phyloP scores from a whole-genome alignment of 306 rosid species.

The Gleditsia sinensis region DNA sequence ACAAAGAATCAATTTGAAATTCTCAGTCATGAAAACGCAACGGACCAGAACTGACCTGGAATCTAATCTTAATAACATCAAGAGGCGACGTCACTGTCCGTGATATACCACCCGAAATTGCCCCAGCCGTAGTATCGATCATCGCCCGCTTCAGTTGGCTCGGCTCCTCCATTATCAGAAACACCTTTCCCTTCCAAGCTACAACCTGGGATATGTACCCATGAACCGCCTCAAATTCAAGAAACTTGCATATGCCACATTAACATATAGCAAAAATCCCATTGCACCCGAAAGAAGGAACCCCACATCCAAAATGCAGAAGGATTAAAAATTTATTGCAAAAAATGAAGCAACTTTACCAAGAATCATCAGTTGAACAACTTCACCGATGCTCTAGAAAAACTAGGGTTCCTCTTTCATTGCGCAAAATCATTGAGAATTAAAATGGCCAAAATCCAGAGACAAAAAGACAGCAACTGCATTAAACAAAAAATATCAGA shows the following conservation, averaged over 20 bases:
- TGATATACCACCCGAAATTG: slow-evolving; percentile 83
- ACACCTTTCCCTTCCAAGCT: slow-evolving; percentile 34
- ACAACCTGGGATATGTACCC: slow-evolving; percentile 33
- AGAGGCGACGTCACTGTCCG: slow-evolving; percentile 91
- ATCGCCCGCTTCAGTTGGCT: slow-evolving; percentile 67
- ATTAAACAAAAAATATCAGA: not conserved
- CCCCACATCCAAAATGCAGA: not conserved
- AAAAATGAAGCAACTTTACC: not conserved
- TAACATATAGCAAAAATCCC: not conserved
- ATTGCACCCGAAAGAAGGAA: not conserved
- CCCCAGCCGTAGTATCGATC: slow-evolving; percentile 77
- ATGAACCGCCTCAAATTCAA: not conserved
- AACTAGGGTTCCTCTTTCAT: slow-evolving; percentile 40
- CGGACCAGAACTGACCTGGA: slow-evolving; percentile 61
- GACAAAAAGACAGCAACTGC: not conserved
- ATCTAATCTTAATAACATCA: slow-evolving; percentile 95
- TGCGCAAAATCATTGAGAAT: not conserved
- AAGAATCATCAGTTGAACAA: not conserved
- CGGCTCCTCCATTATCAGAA: slow-evolving; percentile 70
- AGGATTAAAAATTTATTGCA: not conserved
- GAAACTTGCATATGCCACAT: not conserved
- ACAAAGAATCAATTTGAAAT: not conserved
- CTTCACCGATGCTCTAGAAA: not conserved
- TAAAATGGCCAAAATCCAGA: not conserved
- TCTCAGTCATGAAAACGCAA: not conserved